Conservation (phyloP, 2,329 filamentous ascomycete species). For the Polytolypa hystricis region DNA sequence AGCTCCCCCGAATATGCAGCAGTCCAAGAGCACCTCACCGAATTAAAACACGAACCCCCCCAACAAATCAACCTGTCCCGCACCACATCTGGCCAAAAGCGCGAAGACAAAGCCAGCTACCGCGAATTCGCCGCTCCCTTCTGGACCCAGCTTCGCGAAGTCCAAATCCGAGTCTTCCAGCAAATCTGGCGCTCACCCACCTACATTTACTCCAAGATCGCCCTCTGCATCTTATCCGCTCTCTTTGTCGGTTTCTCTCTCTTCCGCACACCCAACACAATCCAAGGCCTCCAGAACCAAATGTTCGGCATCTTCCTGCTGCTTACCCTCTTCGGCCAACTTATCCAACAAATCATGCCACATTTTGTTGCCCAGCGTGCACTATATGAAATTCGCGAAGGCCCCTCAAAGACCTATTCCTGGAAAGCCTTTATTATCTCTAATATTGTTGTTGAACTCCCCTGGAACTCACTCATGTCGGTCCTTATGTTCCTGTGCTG, state of each 20-base stretch:
- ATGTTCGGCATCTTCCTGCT: constrained; percentile 85
- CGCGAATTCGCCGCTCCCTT: constrained; percentile 74
- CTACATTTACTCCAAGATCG: constrained; percentile 75
- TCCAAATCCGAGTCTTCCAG: constrained; percentile 65
- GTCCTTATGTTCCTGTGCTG: constrained; percentile 53
- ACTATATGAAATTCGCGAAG: constrained; percentile 48
- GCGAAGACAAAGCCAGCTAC: background rate
- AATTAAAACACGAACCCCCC: constrained; percentile 39
- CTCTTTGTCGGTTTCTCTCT: constrained; percentile 79
- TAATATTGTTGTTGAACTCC: constrained; percentile 60
- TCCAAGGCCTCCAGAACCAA: constrained; percentile 76
- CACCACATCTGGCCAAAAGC: background rate
- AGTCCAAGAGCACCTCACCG: constrained; percentile 52
- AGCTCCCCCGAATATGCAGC: constrained; percentile 40
- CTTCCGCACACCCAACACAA: constrained; percentile 59
- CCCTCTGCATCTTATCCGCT: constrained; percentile 52
- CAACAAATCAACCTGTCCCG: too few relatives aligned
- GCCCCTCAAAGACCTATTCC: constrained; percentile 58
- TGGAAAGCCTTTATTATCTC: constrained; percentile 59
- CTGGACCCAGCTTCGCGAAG: constrained; percentile 51
- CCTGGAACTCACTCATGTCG: constrained; percentile 51
- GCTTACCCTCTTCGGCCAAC: constrained; percentile 61
- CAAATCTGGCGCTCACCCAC: constrained; percentile 84
- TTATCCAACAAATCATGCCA: constrained; percentile 44
- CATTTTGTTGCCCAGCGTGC: constrained; percentile 47